A percentile compares a stretch with the other conserved stretches of the same genome.
These are phyloP conservation scores for Truncatella angustata DNA, from an alignment of 2,329 filamentous ascomycete genomes.

Conservation along the genomic window DNA sequence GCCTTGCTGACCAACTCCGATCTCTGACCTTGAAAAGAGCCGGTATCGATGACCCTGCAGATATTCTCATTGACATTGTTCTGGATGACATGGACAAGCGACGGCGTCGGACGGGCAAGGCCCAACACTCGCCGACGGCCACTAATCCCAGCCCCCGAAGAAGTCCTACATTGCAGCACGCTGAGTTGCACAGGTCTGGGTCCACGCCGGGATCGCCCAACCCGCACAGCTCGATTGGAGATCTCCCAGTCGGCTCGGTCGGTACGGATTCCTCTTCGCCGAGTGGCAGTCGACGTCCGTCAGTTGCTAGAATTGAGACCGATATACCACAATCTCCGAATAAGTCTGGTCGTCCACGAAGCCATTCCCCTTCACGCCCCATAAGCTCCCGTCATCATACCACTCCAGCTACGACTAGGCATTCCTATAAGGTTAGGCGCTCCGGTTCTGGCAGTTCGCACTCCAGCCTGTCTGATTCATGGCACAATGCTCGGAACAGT, in stretches of 20 bases:
- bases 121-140: conserved; percentile 78
- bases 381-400: conserved; percentile 71
- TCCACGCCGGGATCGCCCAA: conserved; percentile 67
- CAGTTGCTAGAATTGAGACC: conserved; percentile 44
- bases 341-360: conserved; percentile 59
- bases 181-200: conserved; percentile 65
- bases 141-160: conserved; percentile 56
- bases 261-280: conserved; percentile 40
- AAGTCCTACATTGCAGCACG: conserved; percentile 62
- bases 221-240: conserved; percentile 43
- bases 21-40: conserved; percentile 87
- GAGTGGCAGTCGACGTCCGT: conserved; percentile 39
- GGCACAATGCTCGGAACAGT: conserved; percentile 67
- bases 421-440: conserved; percentile 73
- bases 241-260: conserved; percentile 60
- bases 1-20: conserved; percentile 84
- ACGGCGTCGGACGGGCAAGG: conserved; percentile 82
- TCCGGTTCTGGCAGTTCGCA: conserved; percentile 93
- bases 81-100: conserved; percentile 95
- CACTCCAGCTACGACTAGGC: conserved; percentile 55
- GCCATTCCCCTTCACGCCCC: conserved; percentile 78
- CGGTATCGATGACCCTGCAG: conserved; percentile 82
- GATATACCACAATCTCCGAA: conserved; percentile 44
- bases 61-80: conserved; percentile 89
- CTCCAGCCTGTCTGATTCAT: conserved; percentile 68